Conservation (phyloP, 805 yeast genomes). For the Pichia paraexigua region DNA sequence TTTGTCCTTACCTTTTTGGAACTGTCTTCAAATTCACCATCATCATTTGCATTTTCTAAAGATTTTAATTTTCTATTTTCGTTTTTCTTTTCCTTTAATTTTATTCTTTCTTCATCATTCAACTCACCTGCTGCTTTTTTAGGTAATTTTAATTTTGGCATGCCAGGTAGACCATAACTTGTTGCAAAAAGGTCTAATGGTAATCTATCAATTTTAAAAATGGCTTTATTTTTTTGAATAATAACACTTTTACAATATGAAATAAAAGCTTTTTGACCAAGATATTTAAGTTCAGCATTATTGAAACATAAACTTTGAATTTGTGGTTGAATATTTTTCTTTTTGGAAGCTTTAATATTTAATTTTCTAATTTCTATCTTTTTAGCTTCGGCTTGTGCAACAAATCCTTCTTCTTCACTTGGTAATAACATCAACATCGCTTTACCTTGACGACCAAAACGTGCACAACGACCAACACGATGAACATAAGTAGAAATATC, state of each 20-base stretch:
- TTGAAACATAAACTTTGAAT: conserved; percentile 86
- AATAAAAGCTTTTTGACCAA: conserved; percentile 93
- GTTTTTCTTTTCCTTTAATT: conserved; percentile 68
- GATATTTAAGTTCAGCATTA: conserved; percentile 83
- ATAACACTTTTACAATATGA: conserved; percentile 82
- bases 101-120: conserved; percentile 30
- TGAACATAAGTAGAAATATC: conserved; percentile 85
- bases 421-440: conserved; percentile 80
- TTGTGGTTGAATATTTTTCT: conserved; percentile 70
- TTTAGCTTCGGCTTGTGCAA: conserved; percentile 51
- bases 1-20: conserved; percentile 64
- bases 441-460: conserved; percentile 79
- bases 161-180: conserved; percentile 90
- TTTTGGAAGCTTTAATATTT: conserved; percentile 66
- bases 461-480: conserved; percentile 83
- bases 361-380: conserved; percentile 65
- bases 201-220: conserved; percentile 67
- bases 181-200: conserved; percentile 81
- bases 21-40: conserved; percentile 47
- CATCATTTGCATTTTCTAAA: conserved; percentile 49
- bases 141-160: conserved; percentile 79
- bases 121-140: conserved; percentile 36
- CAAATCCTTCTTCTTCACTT: conserved; percentile 70
- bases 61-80: conserved; percentile 62
- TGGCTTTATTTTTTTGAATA: conserved; percentile 79